phyloP scores from a whole-genome alignment of 495 filamentous ascomycete species.

The Annulohypoxylon stygium region DNA sequence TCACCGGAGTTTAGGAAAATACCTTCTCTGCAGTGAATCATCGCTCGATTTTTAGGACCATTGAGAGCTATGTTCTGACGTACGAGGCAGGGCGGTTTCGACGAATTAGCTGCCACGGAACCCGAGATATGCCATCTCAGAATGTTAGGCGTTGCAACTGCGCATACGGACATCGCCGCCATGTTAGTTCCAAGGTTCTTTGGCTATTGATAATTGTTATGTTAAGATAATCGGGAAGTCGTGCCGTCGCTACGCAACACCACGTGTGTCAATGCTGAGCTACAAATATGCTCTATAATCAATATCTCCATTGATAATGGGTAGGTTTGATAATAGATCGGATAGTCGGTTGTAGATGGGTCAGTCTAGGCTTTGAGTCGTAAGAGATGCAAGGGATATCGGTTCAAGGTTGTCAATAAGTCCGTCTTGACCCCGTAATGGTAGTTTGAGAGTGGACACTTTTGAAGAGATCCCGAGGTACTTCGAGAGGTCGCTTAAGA shows the following conservation, averaged over 20 bases:
- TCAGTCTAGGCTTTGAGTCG: constrained; percentile 8
- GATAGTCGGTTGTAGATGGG: constrained; percentile 13
- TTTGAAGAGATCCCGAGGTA: constrained; percentile 6
- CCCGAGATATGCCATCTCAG: background rate
- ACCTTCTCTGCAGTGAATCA: background rate
- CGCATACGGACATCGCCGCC: constrained; percentile 11
- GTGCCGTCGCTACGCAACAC: background rate
- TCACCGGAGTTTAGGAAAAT: constrained; percentile 44
- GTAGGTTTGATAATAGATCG: constrained; percentile 6
- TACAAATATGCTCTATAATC: background rate
- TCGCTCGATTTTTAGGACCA: constrained; percentile 13
- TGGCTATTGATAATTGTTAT: background rate
- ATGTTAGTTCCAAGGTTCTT: constrained; percentile 12
- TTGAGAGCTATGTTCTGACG: background rate
- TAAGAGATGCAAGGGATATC: background rate
- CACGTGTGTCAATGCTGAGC: background rate
- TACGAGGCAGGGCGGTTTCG: background rate
- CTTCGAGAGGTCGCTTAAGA: constrained; percentile 8
- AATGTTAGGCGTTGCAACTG: background rate
- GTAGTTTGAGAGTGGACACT: background rate
- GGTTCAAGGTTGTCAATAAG: constrained; percentile 4
- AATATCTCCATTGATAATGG: background rate
- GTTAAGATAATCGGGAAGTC: constrained; percentile 2
- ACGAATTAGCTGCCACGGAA: background rate
- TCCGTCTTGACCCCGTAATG: background rate